phyloP scores from a whole-genome alignment of 2,329 filamentous ascomycete genomes.

The Furcasterigmium furcatum region DNA sequence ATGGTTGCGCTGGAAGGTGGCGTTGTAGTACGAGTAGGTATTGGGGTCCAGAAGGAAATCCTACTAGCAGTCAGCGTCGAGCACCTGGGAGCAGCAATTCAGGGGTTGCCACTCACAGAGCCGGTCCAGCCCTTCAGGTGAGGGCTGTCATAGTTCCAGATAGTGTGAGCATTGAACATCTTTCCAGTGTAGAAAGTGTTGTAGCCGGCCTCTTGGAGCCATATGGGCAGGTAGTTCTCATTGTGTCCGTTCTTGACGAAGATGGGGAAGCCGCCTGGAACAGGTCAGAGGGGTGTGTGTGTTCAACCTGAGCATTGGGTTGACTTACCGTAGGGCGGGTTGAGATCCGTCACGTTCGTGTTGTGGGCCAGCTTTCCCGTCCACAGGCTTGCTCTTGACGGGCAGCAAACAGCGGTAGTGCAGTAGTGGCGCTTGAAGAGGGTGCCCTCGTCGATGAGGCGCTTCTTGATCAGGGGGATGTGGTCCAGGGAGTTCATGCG shows the following conservation, averaged over 20 bases:
- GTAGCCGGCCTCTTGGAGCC: slow-evolving; percentile 48
- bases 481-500: slow-evolving; percentile 58
- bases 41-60: slow-evolving; percentile 59
- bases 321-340: slow-evolving; percentile 52
- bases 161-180: slow-evolving; percentile 47
- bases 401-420: slow-evolving; percentile 63
- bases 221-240: slow-evolving; percentile 45
- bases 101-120: slow-evolving; percentile 24
- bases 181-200: slow-evolving; percentile 54
- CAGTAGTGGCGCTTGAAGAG: slow-evolving; percentile 59
- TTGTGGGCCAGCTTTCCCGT: slow-evolving; percentile 63
- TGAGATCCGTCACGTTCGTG: slow-evolving; percentile 56
- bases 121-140: slow-evolving; percentile 53
- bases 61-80: slow-evolving; percentile 8
- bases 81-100: fast-evolving
- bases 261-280: slow-evolving; percentile 39
- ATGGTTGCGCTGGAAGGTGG: slow-evolving; percentile 58
- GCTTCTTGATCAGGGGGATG: slow-evolving; percentile 51
- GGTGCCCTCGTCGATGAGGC: slow-evolving; percentile 54
- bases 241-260: slow-evolving; percentile 48
- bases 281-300: slow-evolving; percentile 12
- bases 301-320: slow-evolving; percentile 27
- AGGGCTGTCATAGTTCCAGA: slow-evolving; percentile 47
- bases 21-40: slow-evolving; percentile 67
- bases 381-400: slow-evolving; percentile 58